phyloP scores from a whole-genome alignment of 805 yeast genomes.

The Candida berthetii region DNA sequence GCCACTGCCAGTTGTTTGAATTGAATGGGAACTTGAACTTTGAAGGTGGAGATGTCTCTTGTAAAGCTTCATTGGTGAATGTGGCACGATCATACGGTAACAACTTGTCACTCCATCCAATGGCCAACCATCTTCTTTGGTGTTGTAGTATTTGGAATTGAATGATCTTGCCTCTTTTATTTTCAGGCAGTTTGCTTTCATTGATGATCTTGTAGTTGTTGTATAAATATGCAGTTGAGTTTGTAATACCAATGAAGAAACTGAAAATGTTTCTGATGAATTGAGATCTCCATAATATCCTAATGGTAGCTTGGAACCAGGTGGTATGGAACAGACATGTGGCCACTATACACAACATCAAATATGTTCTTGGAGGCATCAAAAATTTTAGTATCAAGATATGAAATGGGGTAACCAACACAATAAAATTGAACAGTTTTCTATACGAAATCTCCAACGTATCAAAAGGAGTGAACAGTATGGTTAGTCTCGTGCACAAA shows the following conservation, averaged over 20 bases:
- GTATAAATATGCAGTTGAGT: constrained; percentile 4
- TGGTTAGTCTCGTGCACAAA: constrained; percentile 33
- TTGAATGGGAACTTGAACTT: constrained; percentile 40
- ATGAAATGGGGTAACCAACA: constrained; percentile 35
- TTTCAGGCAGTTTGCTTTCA: constrained; percentile 31
- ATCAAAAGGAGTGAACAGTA: constrained; percentile 15
- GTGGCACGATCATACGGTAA: constrained; percentile 47
- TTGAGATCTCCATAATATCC: constrained; percentile 40
- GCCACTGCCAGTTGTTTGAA: constrained; percentile 50
- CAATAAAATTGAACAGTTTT: constrained; percentile 23
- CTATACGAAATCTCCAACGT: constrained; percentile 22
- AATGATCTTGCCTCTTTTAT: constrained; percentile 39
- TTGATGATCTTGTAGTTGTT: constrained; percentile 28
- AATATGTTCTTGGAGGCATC: constrained; percentile 26
- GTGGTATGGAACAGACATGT: constrained; percentile 37
- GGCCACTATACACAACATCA: constrained; percentile 30
- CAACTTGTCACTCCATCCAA: constrained; percentile 50
- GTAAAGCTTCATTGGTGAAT: constrained; percentile 36
- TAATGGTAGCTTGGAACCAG: constrained; percentile 36
- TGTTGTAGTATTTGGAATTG: constrained; percentile 48
- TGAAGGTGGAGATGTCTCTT: constrained; percentile 22
- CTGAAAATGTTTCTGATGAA: constrained; percentile 31
- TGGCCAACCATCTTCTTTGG: constrained; percentile 56
- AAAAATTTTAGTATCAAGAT: constrained; percentile 23
- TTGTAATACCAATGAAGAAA: constrained; percentile 30